These are phyloP conservation scores for Aspergillus sp. DNA, from an alignment of 2,329 filamentous ascomycete species.

Conservation along the genomic window DNA sequence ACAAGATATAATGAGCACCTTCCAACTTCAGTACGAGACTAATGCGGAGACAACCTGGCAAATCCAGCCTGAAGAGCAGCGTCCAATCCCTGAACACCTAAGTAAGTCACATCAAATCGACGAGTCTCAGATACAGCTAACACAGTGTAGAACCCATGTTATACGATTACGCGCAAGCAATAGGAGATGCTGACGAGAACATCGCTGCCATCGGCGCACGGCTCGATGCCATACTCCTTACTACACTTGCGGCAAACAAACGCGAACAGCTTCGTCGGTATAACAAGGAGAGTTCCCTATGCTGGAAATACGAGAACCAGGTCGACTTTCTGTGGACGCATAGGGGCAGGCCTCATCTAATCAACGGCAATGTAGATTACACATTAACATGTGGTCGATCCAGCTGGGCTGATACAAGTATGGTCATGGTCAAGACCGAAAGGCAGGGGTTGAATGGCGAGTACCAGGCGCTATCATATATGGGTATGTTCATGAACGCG, in stretches of 20 bases:
- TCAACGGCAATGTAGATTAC: neutral
- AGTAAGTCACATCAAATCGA: neutral
- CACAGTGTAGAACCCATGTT: neutral
- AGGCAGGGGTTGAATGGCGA: neutral
- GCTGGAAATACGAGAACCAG: neutral
- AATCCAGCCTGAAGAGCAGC: neutral
- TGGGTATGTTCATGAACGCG: neutral
- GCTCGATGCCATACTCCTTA: neutral
- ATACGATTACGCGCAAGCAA: neutral
- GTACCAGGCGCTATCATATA: neutral
- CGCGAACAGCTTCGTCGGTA: neutral
- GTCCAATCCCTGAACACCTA: neutral
- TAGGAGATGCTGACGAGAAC: neutral
- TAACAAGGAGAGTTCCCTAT: neutral
- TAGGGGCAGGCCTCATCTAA: neutral
- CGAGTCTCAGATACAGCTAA: neutral
- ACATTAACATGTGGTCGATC: neutral
- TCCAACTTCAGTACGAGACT: neutral
- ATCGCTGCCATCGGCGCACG: neutral
- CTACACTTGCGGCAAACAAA: neutral
- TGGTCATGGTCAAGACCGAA: neutral
- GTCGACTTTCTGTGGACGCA: neutral
- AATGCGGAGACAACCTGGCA: neutral
- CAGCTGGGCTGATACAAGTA: neutral
- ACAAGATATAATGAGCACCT: neutral